Conservation (phyloP, 306 rosid genomes). For the Hippophae gyantsensis region DNA sequence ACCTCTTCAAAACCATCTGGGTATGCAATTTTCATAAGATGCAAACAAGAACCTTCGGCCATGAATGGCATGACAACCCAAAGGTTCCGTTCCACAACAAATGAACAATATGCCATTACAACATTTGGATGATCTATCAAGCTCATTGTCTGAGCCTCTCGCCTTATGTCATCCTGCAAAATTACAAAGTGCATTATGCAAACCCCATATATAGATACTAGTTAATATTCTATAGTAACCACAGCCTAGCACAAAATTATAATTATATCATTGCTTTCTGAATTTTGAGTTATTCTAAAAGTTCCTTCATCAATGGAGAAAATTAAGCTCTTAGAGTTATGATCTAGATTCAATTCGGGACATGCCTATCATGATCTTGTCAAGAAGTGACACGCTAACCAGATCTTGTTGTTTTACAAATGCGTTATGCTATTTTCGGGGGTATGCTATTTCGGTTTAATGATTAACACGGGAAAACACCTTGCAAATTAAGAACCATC, state of each 20-base stretch:
- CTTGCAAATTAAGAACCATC: background rate
- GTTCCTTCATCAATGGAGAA: background rate
- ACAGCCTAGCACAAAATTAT: background rate
- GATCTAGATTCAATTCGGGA: background rate
- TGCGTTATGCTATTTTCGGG: too few relatives aligned
- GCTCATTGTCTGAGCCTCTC: slow-evolving; percentile 94
- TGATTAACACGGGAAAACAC: background rate
- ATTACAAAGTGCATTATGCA: background rate
- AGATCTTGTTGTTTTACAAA: too few relatives aligned
- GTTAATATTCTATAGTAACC: background rate
- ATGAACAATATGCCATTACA: slow-evolving; percentile 71
- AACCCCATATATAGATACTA: background rate
- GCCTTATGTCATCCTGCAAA: slow-evolving; percentile 61
- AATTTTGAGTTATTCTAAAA: background rate
- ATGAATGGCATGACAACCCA: slow-evolving; percentile 97
- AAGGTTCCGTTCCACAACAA: slow-evolving; percentile 70
- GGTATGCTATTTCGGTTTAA: background rate
- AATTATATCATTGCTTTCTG: background rate
- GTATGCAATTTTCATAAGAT: slow-evolving; percentile 85
- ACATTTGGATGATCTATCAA: slow-evolving; percentile 88
- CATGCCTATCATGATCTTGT: background rate
- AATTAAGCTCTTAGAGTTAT: background rate
- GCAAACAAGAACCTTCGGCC: slow-evolving; percentile 96
- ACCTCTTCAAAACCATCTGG: slow-evolving; percentile 85
- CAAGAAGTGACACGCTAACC: background rate